Evolutionary conservation across 805 yeast genomes (phyloP).

Genomic region (Nakazawaea molendinolei): DNA sequence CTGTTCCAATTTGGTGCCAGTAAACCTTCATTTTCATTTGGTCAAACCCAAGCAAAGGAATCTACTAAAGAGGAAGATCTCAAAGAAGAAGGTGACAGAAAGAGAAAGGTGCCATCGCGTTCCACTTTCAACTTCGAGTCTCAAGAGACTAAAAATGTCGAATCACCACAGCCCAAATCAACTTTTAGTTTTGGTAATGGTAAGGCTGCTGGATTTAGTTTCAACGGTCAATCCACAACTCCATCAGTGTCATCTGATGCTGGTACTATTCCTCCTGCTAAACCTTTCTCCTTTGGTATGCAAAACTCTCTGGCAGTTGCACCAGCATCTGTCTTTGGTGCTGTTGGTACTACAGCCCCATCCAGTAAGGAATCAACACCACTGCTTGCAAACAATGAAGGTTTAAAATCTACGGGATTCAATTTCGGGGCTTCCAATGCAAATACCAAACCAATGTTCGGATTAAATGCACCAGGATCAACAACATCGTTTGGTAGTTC

Average conservation of each 20-base stretch:
- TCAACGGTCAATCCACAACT: constrained; percentile 3
- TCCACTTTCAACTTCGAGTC: too few species aligned
- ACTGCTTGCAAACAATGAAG: neutral
- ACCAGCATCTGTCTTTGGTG: too few species aligned
- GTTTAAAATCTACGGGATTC: neutral
- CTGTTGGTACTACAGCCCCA: neutral
- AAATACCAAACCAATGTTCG: constrained; percentile 3
- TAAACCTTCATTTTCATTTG: constrained; percentile 8
- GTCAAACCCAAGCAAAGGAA: neutral
- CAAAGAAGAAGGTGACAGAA: too few species aligned
- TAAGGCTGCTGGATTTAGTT: constrained; percentile 1
- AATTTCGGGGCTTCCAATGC: neutral
- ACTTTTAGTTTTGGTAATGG: constrained; percentile 2
- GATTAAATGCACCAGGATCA: neutral
- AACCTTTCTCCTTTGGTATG: too few species aligned
- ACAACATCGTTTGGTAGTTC: constrained; percentile 3
- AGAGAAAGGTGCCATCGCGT: too few species aligned
- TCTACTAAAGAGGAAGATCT: constrained; percentile 1
- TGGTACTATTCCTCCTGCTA: neutral
- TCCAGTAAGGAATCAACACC: constrained; percentile 8
- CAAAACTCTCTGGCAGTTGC: too few species aligned
- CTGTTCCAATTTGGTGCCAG: neutral
- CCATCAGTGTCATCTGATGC: constrained; percentile 4
- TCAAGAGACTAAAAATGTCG: too few species aligned
- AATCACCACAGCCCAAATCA: constrained; percentile 9